A percentile compares a stretch with the other conserved stretches of the same genome.
Conservation (phyloP, 345 rosid species). For the Citrus cavaleriei region DNA sequence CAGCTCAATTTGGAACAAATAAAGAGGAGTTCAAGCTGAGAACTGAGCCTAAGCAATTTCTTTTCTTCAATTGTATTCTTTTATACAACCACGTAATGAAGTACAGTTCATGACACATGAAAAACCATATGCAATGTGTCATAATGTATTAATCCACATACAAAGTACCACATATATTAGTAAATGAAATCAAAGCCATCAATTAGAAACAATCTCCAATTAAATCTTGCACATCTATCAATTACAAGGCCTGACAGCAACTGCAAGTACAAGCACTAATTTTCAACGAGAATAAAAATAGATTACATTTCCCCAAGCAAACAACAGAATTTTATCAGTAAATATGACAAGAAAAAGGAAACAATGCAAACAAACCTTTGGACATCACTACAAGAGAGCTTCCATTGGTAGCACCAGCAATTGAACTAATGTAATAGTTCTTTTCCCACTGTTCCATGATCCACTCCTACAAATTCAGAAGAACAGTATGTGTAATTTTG, state of each 20-base stretch:
- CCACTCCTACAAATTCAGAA: slow-evolving; percentile 67
- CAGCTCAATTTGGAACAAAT: neutral
- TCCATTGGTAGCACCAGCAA: slow-evolving; percentile 92
- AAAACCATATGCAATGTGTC: neutral
- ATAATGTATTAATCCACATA: no score
- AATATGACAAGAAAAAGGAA: neutral
- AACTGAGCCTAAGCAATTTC: neutral
- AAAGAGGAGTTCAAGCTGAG: neutral
- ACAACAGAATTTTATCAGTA: neutral
- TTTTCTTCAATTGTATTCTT: neutral
- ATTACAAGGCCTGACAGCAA: neutral
- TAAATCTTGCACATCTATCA: neutral
- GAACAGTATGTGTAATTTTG: neutral
- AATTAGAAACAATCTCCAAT: neutral
- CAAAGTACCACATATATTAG: no score
- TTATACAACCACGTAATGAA: neutral
- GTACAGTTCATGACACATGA: neutral
- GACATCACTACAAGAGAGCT: slow-evolving; percentile 98
- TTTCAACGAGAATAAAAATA: neutral
- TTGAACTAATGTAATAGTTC: slow-evolving; percentile 83
- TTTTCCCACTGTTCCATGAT: slow-evolving; percentile 99
- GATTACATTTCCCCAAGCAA: neutral
- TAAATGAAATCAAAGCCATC: neutral
- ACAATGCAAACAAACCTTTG: slow-evolving; percentile 54
- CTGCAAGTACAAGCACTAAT: neutral